phyloP scores from a whole-genome alignment of 208 protist genomes.

The Trypanosoma caninum region DNA sequence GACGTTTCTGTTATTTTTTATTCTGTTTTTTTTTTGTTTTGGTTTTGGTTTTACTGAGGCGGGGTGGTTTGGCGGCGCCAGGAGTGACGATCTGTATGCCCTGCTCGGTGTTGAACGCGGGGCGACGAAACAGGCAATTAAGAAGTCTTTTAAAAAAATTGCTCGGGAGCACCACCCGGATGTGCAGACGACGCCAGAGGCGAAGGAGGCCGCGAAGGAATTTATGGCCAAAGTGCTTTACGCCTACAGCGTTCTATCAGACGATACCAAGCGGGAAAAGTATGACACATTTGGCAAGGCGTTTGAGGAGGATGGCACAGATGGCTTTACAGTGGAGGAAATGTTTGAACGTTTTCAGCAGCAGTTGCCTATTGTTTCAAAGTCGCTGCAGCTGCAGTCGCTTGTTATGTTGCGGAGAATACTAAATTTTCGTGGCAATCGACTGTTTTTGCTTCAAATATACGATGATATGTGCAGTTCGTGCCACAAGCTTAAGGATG shows the following conservation, averaged over 20 bases:
- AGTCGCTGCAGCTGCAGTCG: constrained; percentile 49
- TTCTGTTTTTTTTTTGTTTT: constrained; percentile 2
- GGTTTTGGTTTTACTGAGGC: neutral
- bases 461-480: constrained; percentile 65
- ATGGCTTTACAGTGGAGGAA: constrained; percentile 46
- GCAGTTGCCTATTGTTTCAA: constrained; percentile 73
- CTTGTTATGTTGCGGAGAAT: constrained; percentile 40
- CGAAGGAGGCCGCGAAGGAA: constrained; percentile 81
- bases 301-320: constrained; percentile 53
- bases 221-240: constrained; percentile 77
- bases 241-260: constrained; percentile 76
- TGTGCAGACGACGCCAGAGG: constrained; percentile 75
- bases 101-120: constrained; percentile 50
- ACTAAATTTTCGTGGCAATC: constrained; percentile 54
- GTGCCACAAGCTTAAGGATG: constrained; percentile 51
- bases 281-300: constrained; percentile 78
- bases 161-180: constrained; percentile 86
- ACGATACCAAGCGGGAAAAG: constrained; percentile 54
- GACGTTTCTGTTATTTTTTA: neutral
- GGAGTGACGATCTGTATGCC: constrained; percentile 58
- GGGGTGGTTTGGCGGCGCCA: constrained; percentile 1
- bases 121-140: constrained; percentile 66
- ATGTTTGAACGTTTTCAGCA: constrained; percentile 76
- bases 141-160: constrained; percentile 69
- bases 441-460: constrained; percentile 68